Conservation (phyloP, 768 basidiomycete genomes). For the Wakefieldia striispora region DNA sequence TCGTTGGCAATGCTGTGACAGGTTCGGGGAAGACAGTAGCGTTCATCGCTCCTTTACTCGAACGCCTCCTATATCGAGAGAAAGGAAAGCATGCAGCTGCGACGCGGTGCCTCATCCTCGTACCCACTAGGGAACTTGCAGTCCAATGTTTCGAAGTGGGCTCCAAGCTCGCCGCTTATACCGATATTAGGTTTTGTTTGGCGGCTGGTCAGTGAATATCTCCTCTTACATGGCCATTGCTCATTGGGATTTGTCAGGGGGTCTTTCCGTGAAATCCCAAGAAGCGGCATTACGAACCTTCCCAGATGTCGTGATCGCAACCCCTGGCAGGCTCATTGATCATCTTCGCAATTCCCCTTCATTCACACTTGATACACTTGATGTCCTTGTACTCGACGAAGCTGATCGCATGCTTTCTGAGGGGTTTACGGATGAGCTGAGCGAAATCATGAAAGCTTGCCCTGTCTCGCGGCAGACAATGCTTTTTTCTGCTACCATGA, state of each 20-base stretch:
- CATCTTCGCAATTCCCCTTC: conserved; percentile 94
- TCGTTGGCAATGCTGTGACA: conserved; percentile 94
- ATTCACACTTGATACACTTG: conserved; percentile 89
- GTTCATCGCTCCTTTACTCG: conserved; percentile 91
- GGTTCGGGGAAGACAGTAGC: conserved; percentile 99
- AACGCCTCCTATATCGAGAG: conserved; percentile 90
- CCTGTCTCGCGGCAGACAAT: conserved; percentile 91
- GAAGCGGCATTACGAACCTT: conserved; percentile 80
- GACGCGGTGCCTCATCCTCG: conserved; percentile 86
- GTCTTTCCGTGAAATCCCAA: conserved; percentile 90
- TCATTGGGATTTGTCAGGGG: conserved; percentile 51
- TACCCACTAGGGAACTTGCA: conserved; percentile 93
- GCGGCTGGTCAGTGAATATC: conserved; percentile 67
- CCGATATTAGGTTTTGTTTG: conserved; percentile 89
- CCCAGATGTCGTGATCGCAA: conserved; percentile 94
- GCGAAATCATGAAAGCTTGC: conserved; percentile 90
- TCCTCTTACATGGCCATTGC: background rate
- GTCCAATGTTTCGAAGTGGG: conserved; percentile 96
- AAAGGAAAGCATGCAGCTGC: conserved; percentile 83
- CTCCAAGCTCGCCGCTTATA: conserved; percentile 76
- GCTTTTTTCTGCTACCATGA: conserved; percentile 99
- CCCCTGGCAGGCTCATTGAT: conserved; percentile 96
- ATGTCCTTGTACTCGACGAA: conserved; percentile 94
- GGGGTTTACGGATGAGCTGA: conserved; percentile 92
- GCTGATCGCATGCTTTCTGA: conserved; percentile 96